Evolutionary conservation across 176 grass and related monocot genomes (phyloP), one percentile per base, ranked within the genome.

Genomic region (Ensete glaucum): DNA sequence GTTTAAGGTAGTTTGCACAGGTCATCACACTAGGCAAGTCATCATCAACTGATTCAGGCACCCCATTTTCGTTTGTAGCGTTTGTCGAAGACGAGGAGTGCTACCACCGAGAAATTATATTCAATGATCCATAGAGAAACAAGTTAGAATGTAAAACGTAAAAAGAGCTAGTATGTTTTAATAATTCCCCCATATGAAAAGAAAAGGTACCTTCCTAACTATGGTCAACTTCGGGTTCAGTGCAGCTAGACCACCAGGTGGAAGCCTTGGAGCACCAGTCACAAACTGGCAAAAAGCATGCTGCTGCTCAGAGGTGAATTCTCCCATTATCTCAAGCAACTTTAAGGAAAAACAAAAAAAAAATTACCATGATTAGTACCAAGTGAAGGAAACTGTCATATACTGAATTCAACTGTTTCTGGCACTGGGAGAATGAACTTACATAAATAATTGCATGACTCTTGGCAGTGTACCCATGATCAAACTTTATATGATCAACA

Each of bases 21-120:
- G 92, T 96, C 92, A 96, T 96, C 7, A 96, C 92, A 79, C 92
- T 96, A 49, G 92, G 92, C 54, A 96, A 79, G 79, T 92, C 92
- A 62, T 96, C 87, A 81, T 96, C 92, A 19, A 83, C 92, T 51
- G 76, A 74, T 34, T 92, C 87, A 11, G 75, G 22, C 12, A 72
- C 82, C 68, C 82, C 92, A 86, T 87, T 70, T 68, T 80, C 76
- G 76, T 86, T 87, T 11, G 78, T 14, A 16, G 72, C 78, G 82
- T 74, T 89, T 29, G 72, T 52, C 12, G 10, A 22, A 52, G 73
- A 79, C 54, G 92, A 92, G 11, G 92, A 79, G 60, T 88, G 92
- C 92, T 96, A 70, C 9, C 48, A 84, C 77, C 59, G 9, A 67
- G 52, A 79, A 59, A 88, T 29, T 48, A 26, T 76, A 62, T 12